Percentiles rank a stretch among this genome's conserved stretches.
Conservation (phyloP, 306 rosid species). For the Vigna angularis region DNA sequence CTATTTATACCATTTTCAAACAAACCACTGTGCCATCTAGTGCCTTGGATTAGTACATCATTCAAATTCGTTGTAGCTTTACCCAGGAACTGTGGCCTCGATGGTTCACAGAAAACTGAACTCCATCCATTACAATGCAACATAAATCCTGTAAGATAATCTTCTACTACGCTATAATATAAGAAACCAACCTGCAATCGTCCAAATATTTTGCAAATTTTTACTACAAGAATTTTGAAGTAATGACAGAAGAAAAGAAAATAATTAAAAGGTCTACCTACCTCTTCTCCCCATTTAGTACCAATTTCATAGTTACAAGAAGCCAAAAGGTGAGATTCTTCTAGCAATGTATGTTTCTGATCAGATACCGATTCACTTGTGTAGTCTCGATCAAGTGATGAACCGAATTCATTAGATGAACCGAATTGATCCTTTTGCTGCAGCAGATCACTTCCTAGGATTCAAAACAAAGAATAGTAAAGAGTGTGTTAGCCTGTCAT, state of each 20-base stretch:
- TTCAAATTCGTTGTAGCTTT: constrained; percentile 59
- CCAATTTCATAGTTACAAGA: constrained; percentile 63
- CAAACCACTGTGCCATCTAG: constrained; percentile 70
- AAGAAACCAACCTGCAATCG: constrained; percentile 70
- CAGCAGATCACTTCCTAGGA: constrained; percentile 48
- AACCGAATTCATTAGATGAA: constrained; percentile 63
- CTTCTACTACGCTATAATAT: constrained; percentile 65
- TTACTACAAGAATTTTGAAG: neutral
- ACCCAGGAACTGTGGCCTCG: constrained; percentile 74
- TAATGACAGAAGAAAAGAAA: neutral
- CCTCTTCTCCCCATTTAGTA: constrained; percentile 78
- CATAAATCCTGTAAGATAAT: constrained; percentile 60
- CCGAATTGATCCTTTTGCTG: constrained; percentile 56
- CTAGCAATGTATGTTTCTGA: constrained; percentile 25
- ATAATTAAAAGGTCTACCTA: constrained; percentile 20
- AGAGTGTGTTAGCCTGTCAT: neutral
- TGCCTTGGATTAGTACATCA: constrained; percentile 66
- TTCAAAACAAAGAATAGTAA: constrained; percentile 19
- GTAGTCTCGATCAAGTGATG: constrained; percentile 50
- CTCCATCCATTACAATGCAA: constrained; percentile 76
- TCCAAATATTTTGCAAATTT: neutral
- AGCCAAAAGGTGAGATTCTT: constrained; percentile 58
- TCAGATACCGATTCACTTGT: constrained; percentile 20
- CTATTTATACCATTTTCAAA: constrained; percentile 61
- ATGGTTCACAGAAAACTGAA: constrained; percentile 63